Percentiles rank a stretch among this genome's conserved stretches.
Evolutionary conservation across 2,329 filamentous ascomycete species (phyloP).

Genomic region (Hymenoscyphus fructigenus): DNA sequence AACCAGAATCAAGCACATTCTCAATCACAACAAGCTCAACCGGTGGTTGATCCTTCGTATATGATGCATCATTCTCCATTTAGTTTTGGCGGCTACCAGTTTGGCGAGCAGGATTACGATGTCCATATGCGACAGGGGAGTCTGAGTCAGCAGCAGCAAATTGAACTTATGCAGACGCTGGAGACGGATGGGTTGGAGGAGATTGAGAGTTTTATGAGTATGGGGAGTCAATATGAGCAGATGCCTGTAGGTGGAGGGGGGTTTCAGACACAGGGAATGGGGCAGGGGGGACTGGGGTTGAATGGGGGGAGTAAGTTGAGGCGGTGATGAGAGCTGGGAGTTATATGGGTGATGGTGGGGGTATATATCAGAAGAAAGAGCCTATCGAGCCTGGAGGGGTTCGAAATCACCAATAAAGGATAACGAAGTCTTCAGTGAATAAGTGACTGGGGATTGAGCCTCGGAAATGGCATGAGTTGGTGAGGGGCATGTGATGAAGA

Average conservation of each 20-base stretch:
- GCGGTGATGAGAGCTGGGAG: not conserved
- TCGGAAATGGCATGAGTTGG: no score
- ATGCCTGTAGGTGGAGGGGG: conserved; percentile 9
- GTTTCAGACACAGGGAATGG: no score
- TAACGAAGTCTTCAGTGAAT: no score
- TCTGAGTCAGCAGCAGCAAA: conserved; percentile 76
- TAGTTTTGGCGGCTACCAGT: conserved; percentile 32
- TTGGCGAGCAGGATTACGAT: conserved; percentile 44
- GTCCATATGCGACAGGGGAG: conserved; percentile 59
- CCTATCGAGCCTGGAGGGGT: no score
- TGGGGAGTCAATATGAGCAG: conserved; percentile 29
- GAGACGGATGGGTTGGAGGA: conserved; percentile 66
- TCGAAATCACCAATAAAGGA: no score
- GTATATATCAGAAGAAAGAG: no score
- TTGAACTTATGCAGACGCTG: conserved; percentile 78
- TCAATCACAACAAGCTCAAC: conserved; percentile 10
- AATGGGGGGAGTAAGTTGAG: not conserved
- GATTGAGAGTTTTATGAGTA: conserved; percentile 58
- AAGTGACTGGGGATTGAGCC: no score
- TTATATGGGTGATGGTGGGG: no score
- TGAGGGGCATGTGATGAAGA: no score
- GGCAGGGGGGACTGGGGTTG: no score
- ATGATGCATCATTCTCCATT: conserved; percentile 33
- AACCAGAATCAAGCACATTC: conserved; percentile 8
- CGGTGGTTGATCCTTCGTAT: conserved; percentile 30